These are phyloP conservation scores for Cladophialophora chaetospira DNA, from an alignment of 2,329 filamentous ascomycete species.

Conservation along the genomic window DNA sequence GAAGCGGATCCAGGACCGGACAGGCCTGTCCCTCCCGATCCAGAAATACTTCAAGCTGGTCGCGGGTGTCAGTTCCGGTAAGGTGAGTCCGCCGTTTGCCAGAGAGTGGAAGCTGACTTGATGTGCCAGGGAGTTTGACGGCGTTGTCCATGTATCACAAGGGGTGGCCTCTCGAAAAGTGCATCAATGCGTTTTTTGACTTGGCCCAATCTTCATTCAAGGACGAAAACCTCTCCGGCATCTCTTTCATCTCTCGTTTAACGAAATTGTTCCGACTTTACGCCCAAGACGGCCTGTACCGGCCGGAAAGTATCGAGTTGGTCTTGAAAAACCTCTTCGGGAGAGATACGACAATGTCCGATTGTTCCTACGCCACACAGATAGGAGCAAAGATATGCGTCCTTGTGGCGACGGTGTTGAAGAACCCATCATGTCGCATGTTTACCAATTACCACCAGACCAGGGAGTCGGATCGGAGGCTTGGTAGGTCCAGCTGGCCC, in stretches of 20 bases:
- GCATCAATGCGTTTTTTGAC: neutral
- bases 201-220: neutral
- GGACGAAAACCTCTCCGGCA: neutral
- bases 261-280: neutral
- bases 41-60: conserved; percentile 34
- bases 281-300: conserved; percentile 4
- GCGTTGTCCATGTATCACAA: conserved; percentile 3
- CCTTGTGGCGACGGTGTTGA: conserved; percentile 1
- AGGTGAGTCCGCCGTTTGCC: neutral
- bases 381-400: conserved; percentile 4
- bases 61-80: conserved; percentile 35
- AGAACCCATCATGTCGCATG: conserved; percentile 7
- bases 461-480: neutral
- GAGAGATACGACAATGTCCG: neutral
- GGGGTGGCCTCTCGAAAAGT: conserved; percentile 2
- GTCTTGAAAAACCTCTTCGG: conserved; percentile 2
- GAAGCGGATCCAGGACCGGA: conserved; percentile 26
- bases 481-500: too few species aligned
- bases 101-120: neutral
- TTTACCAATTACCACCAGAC: conserved; percentile 5
- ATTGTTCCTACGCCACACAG: conserved; percentile 7
- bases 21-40: conserved; percentile 23
- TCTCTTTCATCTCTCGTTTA: neutral
- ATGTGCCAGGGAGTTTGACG: conserved; percentile 1
- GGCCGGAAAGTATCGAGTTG: conserved; percentile 4